Evolutionary conservation across 2,329 filamentous ascomycete genomes (phyloP).

Genomic region (Tolypocladium nubicola): DNA sequence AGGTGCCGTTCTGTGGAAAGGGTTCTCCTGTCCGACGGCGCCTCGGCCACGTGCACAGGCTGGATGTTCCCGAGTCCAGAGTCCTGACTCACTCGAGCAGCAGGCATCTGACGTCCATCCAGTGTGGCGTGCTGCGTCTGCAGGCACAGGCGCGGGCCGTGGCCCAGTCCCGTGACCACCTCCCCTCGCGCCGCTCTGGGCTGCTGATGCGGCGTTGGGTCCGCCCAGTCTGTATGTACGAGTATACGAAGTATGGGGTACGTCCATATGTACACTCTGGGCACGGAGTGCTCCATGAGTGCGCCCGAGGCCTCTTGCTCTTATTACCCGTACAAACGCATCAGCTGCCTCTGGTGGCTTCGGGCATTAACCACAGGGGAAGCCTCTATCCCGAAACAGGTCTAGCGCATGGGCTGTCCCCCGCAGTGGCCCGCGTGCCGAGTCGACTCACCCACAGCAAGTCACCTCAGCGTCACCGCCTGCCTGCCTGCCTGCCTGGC

Average conservation of each 20-base stretch:
- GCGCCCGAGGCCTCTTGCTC: background rate
- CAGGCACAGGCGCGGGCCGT: background rate
- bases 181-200: background rate
- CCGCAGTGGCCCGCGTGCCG: background rate
- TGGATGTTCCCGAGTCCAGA: background rate
- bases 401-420: background rate
- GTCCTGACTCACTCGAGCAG: background rate
- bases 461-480: background rate
- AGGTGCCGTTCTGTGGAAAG: too few relatives aligned
- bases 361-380: background rate
- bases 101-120: background rate
- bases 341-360: background rate
- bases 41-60: background rate
- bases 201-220: background rate
- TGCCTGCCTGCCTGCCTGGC: background rate
- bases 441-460: background rate
- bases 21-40: background rate
- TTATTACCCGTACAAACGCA: background rate
- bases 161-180: background rate
- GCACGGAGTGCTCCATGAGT: too few relatives aligned
- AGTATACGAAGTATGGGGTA: too few relatives aligned
- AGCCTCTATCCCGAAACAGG: background rate
- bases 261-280: too few relatives aligned
- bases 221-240: too few relatives aligned
- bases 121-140: background rate